phyloP scores from a whole-genome alignment of 495 filamentous ascomycete species.

The Amniculicola lignicola region DNA sequence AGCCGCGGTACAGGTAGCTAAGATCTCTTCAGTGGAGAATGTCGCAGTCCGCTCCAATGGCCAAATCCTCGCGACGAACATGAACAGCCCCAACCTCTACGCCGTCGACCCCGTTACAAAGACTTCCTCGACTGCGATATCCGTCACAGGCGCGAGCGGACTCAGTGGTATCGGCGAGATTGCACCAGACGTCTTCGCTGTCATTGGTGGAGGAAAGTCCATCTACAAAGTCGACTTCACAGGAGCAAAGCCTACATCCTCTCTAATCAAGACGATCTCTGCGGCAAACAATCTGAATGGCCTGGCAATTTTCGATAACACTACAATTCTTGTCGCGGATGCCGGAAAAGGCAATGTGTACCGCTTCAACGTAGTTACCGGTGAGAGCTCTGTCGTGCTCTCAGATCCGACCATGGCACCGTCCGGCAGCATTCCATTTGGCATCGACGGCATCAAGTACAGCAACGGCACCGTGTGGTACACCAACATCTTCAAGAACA shows the following conservation, averaged over 20 bases:
- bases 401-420: conserved; percentile 14
- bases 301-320: conserved; percentile 40
- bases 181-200: not conserved
- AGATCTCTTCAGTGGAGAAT: not conserved
- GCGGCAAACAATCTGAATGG: conserved; percentile 45
- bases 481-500: conserved; percentile 48
- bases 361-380: not conserved
- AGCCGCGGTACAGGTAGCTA: not conserved
- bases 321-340: conserved; percentile 40
- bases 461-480: conserved; percentile 40
- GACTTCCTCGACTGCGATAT: not conserved
- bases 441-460: conserved; percentile 5
- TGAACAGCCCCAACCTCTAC: not conserved
- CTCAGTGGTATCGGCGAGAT: not conserved
- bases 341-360: not conserved
- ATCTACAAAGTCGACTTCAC: conserved; percentile 7
- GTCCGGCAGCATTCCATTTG: conserved; percentile 34
- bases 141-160: not conserved
- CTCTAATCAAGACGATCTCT: conserved; percentile 40
- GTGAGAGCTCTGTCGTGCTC: not conserved
- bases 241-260: conserved; percentile 28
- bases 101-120: not conserved
- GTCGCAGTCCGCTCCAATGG: not conserved
- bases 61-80: not conserved
- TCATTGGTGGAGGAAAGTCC: conserved; percentile 13